These are phyloP conservation scores for Saturnispora mendoncae DNA, from an alignment of 805 yeast species.

Conservation along the genomic window DNA sequence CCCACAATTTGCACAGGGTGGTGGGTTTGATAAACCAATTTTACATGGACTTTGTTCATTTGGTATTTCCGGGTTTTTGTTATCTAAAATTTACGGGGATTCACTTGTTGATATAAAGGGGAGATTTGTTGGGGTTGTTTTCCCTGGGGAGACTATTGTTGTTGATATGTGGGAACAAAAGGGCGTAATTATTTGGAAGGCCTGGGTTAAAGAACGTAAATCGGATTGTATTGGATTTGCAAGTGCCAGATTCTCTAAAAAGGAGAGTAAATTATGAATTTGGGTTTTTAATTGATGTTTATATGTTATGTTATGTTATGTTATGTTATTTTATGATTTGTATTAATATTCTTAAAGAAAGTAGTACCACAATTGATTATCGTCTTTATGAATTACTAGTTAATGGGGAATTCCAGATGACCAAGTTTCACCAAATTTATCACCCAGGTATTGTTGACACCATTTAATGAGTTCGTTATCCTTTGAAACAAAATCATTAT, in stretches of 20 bases:
- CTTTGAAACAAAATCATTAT: conserved; percentile 21
- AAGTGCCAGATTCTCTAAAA: conserved; percentile 47
- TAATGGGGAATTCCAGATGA: conserved; percentile 27
- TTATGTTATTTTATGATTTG: neutral
- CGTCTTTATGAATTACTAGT: no score
- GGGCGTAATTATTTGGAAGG: conserved; percentile 63
- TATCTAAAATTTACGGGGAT: conserved; percentile 69
- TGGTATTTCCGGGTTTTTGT: conserved; percentile 71
- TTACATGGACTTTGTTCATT: conserved; percentile 86
- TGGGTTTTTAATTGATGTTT: conserved; percentile 5
- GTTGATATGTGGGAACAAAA: conserved; percentile 81
- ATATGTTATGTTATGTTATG: neutral
- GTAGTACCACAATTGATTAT: no score
- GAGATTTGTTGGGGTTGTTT: conserved; percentile 84
- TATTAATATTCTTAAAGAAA: no score
- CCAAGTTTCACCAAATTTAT: conserved; percentile 63
- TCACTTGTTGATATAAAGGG: conserved; percentile 76
- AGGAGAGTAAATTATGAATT: conserved; percentile 5
- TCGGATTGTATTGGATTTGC: conserved; percentile 69
- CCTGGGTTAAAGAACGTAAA: conserved; percentile 66
- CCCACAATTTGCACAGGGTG: conserved; percentile 82
- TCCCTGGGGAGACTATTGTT: conserved; percentile 85
- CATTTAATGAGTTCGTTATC: conserved; percentile 39
- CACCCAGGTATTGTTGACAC: conserved; percentile 40
- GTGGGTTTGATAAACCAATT: conserved; percentile 77